Conservation (phyloP, 257 asterid species). For the Rubia yunnanensis region DNA sequence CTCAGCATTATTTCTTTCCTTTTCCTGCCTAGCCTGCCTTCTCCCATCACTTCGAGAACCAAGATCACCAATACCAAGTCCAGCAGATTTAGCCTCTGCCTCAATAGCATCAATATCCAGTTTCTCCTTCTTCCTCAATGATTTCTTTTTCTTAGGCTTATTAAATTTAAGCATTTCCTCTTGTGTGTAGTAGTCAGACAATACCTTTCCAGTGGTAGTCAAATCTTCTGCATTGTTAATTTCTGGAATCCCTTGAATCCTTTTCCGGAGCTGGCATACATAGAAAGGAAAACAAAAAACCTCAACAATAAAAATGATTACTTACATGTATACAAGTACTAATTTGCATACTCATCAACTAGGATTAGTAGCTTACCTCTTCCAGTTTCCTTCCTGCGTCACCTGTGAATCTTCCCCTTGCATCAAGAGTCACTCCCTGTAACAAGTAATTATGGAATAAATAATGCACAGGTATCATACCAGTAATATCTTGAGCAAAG, state of each 20-base stretch:
- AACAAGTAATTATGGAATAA: conserved; percentile 14
- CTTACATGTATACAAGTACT: neutral
- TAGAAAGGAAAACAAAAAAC: neutral
- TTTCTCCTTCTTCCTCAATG: conserved; percentile 83
- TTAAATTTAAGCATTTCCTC: conserved; percentile 79
- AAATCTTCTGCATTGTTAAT: conserved; percentile 48
- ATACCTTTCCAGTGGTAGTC: conserved; percentile 41
- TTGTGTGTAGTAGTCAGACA: conserved; percentile 72
- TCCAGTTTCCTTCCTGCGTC: conserved; percentile 89
- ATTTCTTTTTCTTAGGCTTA: conserved; percentile 91
- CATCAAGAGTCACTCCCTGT: conserved; percentile 85
- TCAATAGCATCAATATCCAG: conserved; percentile 73
- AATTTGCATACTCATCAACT: conserved; percentile 7
- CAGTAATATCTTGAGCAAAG: neutral
- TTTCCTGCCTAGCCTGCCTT: conserved; percentile 73
- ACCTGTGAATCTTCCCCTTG: conserved; percentile 73
- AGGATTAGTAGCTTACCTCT: conserved; percentile 53
- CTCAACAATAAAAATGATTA: conserved; percentile 4
- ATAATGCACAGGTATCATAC: conserved; percentile 13
- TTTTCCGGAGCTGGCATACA: conserved; percentile 66
- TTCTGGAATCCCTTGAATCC: conserved; percentile 64
- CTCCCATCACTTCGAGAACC: conserved; percentile 71
- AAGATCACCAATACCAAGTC: conserved; percentile 80
- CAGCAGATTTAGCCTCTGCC: conserved; percentile 84
- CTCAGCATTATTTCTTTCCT: conserved; percentile 66